These are phyloP conservation scores for Arxiozyma bovina DNA, from an alignment of 1,139 yeast species.

Conservation along the genomic window DNA sequence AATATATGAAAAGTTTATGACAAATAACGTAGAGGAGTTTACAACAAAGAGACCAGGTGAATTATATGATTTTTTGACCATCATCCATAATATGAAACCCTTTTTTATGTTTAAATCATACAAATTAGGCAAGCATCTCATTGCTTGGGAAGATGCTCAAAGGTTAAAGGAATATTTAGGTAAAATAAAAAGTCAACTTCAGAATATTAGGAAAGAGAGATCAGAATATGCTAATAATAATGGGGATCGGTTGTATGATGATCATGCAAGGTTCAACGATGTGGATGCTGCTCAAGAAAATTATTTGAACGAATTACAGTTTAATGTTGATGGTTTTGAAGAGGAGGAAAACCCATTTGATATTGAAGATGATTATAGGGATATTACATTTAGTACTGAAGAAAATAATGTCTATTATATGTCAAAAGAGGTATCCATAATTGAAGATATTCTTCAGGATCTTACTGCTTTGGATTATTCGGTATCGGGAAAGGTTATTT, in stretches of 20 bases:
- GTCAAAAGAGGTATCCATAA: background rate
- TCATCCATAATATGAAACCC: background rate
- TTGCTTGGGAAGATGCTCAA: background rate
- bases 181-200: background rate
- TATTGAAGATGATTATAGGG: constrained; percentile 4
- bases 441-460: background rate
- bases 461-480: background rate
- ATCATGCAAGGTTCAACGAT: background rate
- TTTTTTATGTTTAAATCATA: background rate
- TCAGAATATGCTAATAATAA: background rate
- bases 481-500: background rate
- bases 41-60: background rate
- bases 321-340: constrained; percentile 5
- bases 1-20: background rate
- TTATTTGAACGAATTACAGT: constrained; percentile 15
- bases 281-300: constrained; percentile 13
- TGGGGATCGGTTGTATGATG: background rate
- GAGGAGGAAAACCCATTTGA: constrained; percentile 3
- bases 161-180: background rate
- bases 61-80: background rate
- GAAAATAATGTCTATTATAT: background rate
- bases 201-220: background rate
- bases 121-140: background rate
- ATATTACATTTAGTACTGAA: background rate
- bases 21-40: background rate